These are phyloP conservation scores for Brassica nigra DNA, from an alignment of 345 rosid species.

Conservation along the genomic window DNA sequence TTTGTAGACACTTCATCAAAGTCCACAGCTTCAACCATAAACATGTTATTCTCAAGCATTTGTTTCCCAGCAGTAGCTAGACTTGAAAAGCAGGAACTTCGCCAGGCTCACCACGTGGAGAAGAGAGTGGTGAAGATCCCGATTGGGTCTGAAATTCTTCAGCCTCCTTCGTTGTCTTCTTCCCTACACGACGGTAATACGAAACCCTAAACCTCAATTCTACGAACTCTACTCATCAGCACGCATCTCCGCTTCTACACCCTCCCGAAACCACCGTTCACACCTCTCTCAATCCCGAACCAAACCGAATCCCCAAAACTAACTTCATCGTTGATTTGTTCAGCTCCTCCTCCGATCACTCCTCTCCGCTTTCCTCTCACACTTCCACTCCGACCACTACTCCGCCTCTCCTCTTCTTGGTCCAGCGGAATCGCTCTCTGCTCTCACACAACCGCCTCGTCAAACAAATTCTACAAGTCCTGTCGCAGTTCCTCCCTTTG, in stretches of 20 bases:
- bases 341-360: constrained; percentile 51
- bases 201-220: constrained; percentile 57
- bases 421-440: constrained; percentile 72
- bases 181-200: not conserved
- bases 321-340: constrained; percentile 81
- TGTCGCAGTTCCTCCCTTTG: constrained; percentile 52
- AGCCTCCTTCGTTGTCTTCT: no score
- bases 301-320: constrained; percentile 73
- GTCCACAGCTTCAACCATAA: constrained; percentile 80
- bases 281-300: constrained; percentile 47
- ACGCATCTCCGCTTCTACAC: constrained; percentile 29
- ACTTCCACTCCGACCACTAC: constrained; percentile 91
- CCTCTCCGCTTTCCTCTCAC: constrained; percentile 74
- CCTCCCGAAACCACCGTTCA: constrained; percentile 22
- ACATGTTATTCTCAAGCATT: constrained; percentile 67
- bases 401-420: constrained; percentile 69
- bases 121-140: no score
- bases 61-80: constrained; percentile 53
- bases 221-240: constrained; percentile 54
- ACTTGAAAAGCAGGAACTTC: no score
- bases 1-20: constrained; percentile 50
- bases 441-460: constrained; percentile 69
- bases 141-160: no score
- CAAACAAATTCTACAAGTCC: constrained; percentile 50
- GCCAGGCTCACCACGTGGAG: no score